Evolutionary conservation across 2,329 filamentous ascomycete species (phyloP).

Genomic region (Curvularia lunata): DNA sequence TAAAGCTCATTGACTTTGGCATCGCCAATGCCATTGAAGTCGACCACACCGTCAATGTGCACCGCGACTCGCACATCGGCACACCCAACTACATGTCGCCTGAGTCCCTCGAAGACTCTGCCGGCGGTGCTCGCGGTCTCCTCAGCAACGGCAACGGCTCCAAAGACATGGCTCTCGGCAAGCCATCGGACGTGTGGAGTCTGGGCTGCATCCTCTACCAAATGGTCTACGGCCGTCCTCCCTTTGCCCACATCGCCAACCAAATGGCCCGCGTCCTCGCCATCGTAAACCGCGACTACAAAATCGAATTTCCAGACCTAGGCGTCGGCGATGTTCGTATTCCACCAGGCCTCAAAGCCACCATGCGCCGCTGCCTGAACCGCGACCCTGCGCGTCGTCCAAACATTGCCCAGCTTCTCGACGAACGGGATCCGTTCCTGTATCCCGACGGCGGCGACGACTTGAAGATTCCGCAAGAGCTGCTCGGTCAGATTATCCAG

Average conservation of each 20-base stretch:
- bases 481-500: constrained; percentile 64
- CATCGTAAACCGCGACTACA: constrained; percentile 79
- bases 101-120: constrained; percentile 88
- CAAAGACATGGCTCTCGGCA: constrained; percentile 93
- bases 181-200: constrained; percentile 95
- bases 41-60: constrained; percentile 95
- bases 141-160: constrained; percentile 45
- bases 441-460: constrained; percentile 62
- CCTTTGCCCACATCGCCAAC: constrained; percentile 90
- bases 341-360: constrained; percentile 62
- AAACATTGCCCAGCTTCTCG: constrained; percentile 63
- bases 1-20: constrained; percentile 98
- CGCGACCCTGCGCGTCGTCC: constrained; percentile 64
- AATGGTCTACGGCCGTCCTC: constrained; percentile 96
- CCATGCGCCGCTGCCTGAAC: constrained; percentile 64
- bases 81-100: constrained; percentile 99
- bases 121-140: constrained; percentile 61
- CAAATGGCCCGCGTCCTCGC: constrained; percentile 85
- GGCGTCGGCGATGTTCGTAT: constrained; percentile 69
- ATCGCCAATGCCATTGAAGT: constrained; percentile 97
- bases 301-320: constrained; percentile 72
- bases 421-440: constrained; percentile 62
- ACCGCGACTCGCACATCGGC: constrained; percentile 92
- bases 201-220: constrained; percentile 96
- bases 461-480: constrained; percentile 59